Conservation (phyloP, 768 basidiomycete genomes). For the Trametopsis cervina region DNA sequence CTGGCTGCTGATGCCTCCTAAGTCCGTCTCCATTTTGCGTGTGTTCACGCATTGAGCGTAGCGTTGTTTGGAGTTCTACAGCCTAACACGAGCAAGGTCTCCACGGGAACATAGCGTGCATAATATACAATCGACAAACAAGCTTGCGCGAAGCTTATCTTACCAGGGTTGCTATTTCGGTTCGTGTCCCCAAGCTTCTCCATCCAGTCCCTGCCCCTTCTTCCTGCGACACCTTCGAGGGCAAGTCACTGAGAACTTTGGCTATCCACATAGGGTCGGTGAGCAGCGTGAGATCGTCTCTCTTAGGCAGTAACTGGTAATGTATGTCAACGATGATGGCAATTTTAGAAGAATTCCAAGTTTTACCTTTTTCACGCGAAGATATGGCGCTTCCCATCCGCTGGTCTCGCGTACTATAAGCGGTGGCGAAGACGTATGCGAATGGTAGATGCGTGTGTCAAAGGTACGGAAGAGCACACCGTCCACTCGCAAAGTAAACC, state of each 20-base stretch:
- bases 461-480: conserved; percentile 85
- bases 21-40: too few relatives aligned
- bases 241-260: conserved; percentile 59
- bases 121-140: too few relatives aligned
- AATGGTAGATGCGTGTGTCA: conserved; percentile 89
- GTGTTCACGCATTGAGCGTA: too few relatives aligned
- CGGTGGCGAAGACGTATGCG: conserved; percentile 55
- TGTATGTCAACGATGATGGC: background rate
- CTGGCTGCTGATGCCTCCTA: too few relatives aligned
- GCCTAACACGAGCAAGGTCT: too few relatives aligned
- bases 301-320: conserved; percentile 54
- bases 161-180: conserved; percentile 45
- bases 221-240: conserved; percentile 47
- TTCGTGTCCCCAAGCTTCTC: conserved; percentile 68
- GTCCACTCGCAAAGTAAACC: conserved; percentile 93
- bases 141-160: background rate
- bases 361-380: conserved; percentile 66
- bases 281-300: conserved; percentile 80
- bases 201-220: conserved; percentile 73
- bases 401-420: conserved; percentile 71
- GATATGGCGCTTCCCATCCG: conserved; percentile 91
- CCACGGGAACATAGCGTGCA: too few relatives aligned
- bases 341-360: background rate
- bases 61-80: too few relatives aligned
- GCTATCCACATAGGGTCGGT: conserved; percentile 84